phyloP scores from a whole-genome alignment of 2,329 filamentous ascomycete genomes.

The Aphanocladium album region DNA sequence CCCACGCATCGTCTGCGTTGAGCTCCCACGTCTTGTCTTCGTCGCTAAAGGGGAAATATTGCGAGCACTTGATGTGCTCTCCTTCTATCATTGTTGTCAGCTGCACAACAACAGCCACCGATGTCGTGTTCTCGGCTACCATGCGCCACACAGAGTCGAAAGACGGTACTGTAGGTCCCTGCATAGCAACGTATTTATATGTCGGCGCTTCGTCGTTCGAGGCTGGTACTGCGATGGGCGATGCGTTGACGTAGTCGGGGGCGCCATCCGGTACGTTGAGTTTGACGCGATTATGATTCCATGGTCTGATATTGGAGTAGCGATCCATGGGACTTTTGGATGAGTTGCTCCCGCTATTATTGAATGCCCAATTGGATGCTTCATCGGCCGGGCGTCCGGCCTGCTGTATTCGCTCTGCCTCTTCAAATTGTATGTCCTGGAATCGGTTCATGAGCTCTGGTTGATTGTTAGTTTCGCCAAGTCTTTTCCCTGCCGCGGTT shows the following conservation, averaged over 20 bases:
- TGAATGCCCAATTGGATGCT: conserved; percentile 30
- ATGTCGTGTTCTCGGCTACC: conserved; percentile 71
- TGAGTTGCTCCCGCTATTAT: conserved; percentile 28
- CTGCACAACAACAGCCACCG: conserved; percentile 84
- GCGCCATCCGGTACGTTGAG: conserved; percentile 69
- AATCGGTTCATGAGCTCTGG: conserved; percentile 44
- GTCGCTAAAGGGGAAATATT: conserved; percentile 69
- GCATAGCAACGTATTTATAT: conserved; percentile 80
- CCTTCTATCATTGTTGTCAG: conserved; percentile 83
- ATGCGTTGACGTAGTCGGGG: conserved; percentile 80
- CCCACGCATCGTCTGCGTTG: conserved; percentile 60
- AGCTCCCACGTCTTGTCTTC: conserved; percentile 50
- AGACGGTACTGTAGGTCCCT: conserved; percentile 76
- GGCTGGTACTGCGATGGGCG: conserved; percentile 56
- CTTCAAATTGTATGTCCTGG: conserved; percentile 48
- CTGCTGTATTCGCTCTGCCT: conserved; percentile 43
- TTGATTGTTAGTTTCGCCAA: conserved; percentile 25
- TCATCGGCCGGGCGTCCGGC: conserved; percentile 32
- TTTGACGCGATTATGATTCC: conserved; percentile 78
- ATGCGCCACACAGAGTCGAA: conserved; percentile 90
- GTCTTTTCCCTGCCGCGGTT: background rate
- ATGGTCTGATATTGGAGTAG: conserved; percentile 86
- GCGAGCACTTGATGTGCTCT: conserved; percentile 75
- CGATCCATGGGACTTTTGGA: conserved; percentile 57
- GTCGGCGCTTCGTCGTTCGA: conserved; percentile 33